phyloP scores from a whole-genome alignment of 2,329 filamentous ascomycete species.

The Pochonia chlamydosporia region DNA sequence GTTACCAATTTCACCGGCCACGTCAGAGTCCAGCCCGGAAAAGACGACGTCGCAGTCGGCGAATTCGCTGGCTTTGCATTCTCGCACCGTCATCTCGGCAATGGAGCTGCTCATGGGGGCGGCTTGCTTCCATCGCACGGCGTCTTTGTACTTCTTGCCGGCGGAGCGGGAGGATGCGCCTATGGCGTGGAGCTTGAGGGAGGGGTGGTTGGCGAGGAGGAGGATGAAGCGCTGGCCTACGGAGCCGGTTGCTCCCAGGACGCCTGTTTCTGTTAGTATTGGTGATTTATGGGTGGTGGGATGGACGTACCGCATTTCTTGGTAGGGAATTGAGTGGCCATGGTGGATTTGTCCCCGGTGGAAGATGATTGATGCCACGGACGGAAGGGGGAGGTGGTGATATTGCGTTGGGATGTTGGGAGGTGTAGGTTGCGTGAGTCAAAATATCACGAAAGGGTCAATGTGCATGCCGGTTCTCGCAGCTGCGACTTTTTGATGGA shows the following conservation, averaged over 20 bases:
- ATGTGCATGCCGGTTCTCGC: slow-evolving; percentile 14
- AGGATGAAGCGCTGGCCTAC: slow-evolving; percentile 95
- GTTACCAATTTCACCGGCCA: slow-evolving; percentile 83
- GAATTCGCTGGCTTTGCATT: slow-evolving; percentile 79
- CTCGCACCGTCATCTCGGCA: slow-evolving; percentile 75
- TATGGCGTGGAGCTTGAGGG: slow-evolving; percentile 79
- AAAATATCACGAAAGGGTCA: neutral
- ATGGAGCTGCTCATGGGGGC: slow-evolving; percentile 68
- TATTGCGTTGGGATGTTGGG: slow-evolving; percentile 1
- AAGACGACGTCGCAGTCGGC: slow-evolving; percentile 89
- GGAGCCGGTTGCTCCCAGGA: slow-evolving; percentile 87
- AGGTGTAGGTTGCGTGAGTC: neutral
- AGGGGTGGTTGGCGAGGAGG: slow-evolving; percentile 79
- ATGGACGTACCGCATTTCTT: slow-evolving; percentile 52
- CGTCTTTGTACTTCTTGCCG: slow-evolving; percentile 91
- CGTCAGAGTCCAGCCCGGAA: slow-evolving; percentile 84
- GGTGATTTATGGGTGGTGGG: neutral
- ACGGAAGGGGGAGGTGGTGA: neutral
- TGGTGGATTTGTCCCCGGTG: slow-evolving; percentile 7
- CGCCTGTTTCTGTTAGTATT: slow-evolving; percentile 38
- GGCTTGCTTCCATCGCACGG: slow-evolving; percentile 91
- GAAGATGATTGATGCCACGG: neutral
- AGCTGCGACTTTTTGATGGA: slow-evolving; percentile 9
- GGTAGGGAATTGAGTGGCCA: slow-evolving; percentile 41
- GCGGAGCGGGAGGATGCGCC: slow-evolving; percentile 86